These are phyloP conservation scores for Fusarium cyanostomum DNA, from an alignment of 2,329 filamentous ascomycete genomes.

Conservation along the genomic window DNA sequence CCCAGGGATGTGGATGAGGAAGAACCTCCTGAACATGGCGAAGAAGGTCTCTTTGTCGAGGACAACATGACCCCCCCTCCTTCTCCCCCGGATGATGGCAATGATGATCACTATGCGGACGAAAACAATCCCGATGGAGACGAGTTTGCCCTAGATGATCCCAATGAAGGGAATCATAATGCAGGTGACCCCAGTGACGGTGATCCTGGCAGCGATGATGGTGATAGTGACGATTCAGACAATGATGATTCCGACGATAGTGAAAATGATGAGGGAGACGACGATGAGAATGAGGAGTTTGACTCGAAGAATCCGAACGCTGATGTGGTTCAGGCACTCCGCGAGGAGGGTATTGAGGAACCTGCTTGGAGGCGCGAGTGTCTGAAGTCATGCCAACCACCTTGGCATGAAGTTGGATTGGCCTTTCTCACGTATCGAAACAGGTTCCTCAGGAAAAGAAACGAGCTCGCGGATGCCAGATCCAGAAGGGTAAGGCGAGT, in stretches of 20 bases:
- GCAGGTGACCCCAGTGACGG: background rate
- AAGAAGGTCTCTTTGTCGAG: background rate
- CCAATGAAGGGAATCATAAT: background rate
- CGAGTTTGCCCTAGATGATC: background rate
- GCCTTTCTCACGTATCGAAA: background rate
- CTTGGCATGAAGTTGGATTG: background rate
- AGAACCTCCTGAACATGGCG: background rate
- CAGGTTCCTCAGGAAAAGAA: background rate
- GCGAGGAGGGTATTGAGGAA: background rate
- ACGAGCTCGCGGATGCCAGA: background rate
- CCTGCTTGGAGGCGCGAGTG: conserved; percentile 8
- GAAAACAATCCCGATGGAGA: background rate
- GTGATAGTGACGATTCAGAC: background rate
- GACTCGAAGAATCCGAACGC: background rate
- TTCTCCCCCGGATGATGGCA: background rate
- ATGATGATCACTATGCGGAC: background rate
- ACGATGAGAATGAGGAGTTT: background rate
- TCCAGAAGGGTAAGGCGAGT: background rate
- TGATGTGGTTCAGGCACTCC: background rate
- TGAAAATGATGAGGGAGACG: background rate
- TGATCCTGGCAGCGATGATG: background rate
- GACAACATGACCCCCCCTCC: background rate
- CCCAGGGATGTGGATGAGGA: conserved; percentile 1
- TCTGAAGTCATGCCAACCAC: background rate
- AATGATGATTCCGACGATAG: background rate